Base-by-base conservation (phyloP, 2,329 filamentous ascomycete genomes). In the Diaporthe humulicola region DNA sequence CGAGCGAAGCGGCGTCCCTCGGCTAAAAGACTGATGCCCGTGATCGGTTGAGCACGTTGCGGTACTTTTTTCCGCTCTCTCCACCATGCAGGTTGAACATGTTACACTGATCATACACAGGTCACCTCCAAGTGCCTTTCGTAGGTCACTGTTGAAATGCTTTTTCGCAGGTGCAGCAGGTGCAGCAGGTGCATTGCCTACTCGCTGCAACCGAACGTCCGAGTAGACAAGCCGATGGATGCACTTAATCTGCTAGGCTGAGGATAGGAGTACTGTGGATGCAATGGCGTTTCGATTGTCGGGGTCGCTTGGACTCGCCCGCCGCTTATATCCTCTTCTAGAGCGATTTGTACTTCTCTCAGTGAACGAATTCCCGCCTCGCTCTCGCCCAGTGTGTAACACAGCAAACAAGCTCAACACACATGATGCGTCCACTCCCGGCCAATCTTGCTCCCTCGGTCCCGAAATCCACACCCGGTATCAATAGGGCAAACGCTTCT, bases 401-500 rank as follows among this genome's bases (percentile, higher is more conserved):
- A 64, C 15, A 64, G 42, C 8, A 45, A 8, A 10, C 38, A 30
- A 22, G 38, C n/a, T n/a, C 7, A 42, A 42, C 42, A 25, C 14
- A 52, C 19, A 38, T 12, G 30, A 10, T 15, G 45, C 42, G 10
- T 25, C n/a, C 14, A 36, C 8, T 9, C 19, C 22, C 12, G 30
- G 1, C 10, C 22, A 10, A 15, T 22, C 45, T 52, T 15, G 17
- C 10, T 30, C 22, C 17, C 15, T 36, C 42, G 14, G 19, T 42
- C 58, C 15, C 17, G 25, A 22, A n/a, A 52, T 25, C 61, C 22
- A 17, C 19, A 15, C 42, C 42, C 22, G 30, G 30, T 19, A 9
- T 28, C n/a, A 54, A 50, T 28, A 66, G n/a, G 45, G 38, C 36
- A 40, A 69, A 40, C 2, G 64, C 64, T 69, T 69, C 33, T 54